These are phyloP conservation scores for thale cress (Arabidopsis thaliana) DNA, from an alignment of 345 rosid species.

Conservation along the genomic window DNA sequence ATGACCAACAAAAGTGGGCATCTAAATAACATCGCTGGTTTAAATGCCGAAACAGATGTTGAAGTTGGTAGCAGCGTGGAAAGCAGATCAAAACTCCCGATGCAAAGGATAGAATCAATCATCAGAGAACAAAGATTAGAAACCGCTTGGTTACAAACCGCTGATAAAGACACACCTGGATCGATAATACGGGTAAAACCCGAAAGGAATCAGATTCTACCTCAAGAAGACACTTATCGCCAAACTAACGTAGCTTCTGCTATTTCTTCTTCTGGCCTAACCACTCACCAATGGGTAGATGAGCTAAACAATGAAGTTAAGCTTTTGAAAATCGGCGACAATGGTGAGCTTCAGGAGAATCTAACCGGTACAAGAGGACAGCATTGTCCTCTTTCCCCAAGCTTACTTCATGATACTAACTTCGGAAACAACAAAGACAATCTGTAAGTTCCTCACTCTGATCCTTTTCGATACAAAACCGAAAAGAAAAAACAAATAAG, in stretches of 20 bases:
- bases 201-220: constrained; percentile 89
- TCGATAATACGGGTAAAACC: constrained; percentile 66
- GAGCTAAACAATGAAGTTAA: constrained; percentile 72
- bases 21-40: constrained; percentile 43
- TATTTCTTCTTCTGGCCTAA: constrained; percentile 56
- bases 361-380: constrained; percentile 54
- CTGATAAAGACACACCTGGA: constrained; percentile 83
- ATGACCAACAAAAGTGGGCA: constrained; percentile 53
- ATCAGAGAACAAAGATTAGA: constrained; percentile 93
- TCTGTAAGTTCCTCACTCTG: constrained; percentile 56
- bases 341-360: constrained; percentile 60
- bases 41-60: constrained; percentile 44
- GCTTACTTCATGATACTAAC: constrained; percentile 72
- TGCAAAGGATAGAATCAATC: constrained; percentile 93
- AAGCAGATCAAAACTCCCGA: constrained; percentile 61
- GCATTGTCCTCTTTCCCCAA: constrained; percentile 76
- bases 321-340: constrained; percentile 63
- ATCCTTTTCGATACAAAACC: background rate
- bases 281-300: constrained; percentile 75
- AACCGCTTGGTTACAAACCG: constrained; percentile 95
- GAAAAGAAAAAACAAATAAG: background rate
- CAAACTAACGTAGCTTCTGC: constrained; percentile 57
- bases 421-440: constrained; percentile 69
- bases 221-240: constrained; percentile 67
- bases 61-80: constrained; percentile 51